Percentiles rank a stretch among this genome's conserved stretches.
These are phyloP conservation scores for Mortierella sp. DNA, from an alignment of 371 early-diverging fungal genomes.

Conservation along the genomic window DNA sequence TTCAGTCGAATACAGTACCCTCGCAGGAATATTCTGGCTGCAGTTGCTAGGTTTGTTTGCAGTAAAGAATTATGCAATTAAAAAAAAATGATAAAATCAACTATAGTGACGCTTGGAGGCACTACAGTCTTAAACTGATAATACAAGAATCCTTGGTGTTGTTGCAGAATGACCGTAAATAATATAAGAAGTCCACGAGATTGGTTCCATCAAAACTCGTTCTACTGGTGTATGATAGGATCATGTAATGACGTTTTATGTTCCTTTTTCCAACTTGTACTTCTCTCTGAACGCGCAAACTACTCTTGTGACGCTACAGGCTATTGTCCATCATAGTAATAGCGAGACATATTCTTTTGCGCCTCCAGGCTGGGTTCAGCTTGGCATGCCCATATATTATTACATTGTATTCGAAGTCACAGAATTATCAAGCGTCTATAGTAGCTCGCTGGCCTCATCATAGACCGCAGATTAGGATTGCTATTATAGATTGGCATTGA, in stretches of 20 bases:
- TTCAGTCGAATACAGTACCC: conserved; percentile 30
- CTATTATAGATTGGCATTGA: no score
- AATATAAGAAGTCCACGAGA: background rate
- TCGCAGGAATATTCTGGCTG: conserved; percentile 44
- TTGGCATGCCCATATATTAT: background rate
- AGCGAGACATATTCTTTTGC: background rate
- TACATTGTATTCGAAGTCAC: no score
- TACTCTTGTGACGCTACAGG: background rate
- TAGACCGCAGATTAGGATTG: no score
- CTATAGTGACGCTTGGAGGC: background rate
- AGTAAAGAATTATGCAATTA: background rate
- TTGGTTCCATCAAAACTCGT: background rate
- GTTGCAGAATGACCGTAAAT: background rate
- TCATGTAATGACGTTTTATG: conserved; percentile 4
- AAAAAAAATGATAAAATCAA: background rate
- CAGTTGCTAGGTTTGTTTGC: conserved; percentile 36
- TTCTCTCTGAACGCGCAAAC: conserved; percentile 2
- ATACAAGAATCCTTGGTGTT: background rate
- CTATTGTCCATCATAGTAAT: background rate
- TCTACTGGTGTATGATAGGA: background rate
- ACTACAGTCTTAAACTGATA: background rate
- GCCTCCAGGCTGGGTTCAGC: background rate
- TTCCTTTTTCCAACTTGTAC: background rate
- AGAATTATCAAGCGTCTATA: no score
- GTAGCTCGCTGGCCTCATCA: no score